Percentiles rank a stretch among this genome's conserved stretches.
phyloP scores from a whole-genome alignment of 192 early-diverging fungal genomes.

The Podila epigama region DNA sequence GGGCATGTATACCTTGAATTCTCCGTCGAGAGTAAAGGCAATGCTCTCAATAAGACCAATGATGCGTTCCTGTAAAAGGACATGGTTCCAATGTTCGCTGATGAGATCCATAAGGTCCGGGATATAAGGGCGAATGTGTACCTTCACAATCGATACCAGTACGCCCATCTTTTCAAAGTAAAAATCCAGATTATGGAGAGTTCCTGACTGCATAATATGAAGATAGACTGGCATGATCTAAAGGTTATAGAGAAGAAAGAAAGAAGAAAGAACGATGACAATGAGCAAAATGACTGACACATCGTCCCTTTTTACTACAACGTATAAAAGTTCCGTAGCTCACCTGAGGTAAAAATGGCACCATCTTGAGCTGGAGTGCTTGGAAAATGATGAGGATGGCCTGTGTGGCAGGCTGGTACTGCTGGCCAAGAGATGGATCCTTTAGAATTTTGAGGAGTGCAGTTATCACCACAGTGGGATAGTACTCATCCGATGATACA shows the following conservation, averaged over 20 bases:
- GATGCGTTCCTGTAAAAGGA: conserved; percentile 84
- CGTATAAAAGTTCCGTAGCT: background rate
- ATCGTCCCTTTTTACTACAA: background rate
- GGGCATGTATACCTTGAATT: conserved; percentile 88
- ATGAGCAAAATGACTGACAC: background rate
- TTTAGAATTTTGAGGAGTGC: conserved; percentile 87
- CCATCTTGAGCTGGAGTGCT: conserved; percentile 83
- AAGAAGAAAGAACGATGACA: background rate
- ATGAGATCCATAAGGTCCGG: conserved; percentile 82
- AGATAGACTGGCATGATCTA: conserved; percentile 90
- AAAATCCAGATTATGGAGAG: conserved; percentile 80
- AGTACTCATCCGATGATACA: conserved; percentile 88
- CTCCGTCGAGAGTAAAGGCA: conserved; percentile 82
- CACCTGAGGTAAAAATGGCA: conserved; percentile 85
- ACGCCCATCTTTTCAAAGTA: conserved; percentile 89
- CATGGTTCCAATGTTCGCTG: conserved; percentile 76
- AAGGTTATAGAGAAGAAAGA: background rate
- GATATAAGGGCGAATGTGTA: conserved; percentile 88
- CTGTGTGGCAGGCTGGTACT: conserved; percentile 87
- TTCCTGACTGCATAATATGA: conserved; percentile 83
- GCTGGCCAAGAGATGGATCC: conserved; percentile 79
- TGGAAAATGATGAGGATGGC: conserved; percentile 95
- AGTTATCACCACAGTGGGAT: conserved; percentile 88
- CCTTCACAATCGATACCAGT: conserved; percentile 84
- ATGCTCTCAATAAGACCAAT: conserved; percentile 87